These are phyloP conservation scores for Kwoniella bestiolae DNA, from an alignment of 768 basidiomycete species.

Conservation along the genomic window DNA sequence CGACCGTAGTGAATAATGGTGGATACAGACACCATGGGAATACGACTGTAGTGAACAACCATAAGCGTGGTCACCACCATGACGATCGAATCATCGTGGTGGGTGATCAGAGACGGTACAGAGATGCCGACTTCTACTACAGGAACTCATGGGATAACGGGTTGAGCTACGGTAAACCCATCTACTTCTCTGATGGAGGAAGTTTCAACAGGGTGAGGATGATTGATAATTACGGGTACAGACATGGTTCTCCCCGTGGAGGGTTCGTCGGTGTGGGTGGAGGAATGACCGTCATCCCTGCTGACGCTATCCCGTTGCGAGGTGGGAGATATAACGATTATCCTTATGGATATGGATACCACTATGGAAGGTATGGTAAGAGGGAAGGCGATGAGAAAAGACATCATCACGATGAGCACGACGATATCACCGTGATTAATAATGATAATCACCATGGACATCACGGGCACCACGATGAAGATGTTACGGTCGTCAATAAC, in stretches of 20 bases:
- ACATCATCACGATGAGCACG: constrained; percentile 10
- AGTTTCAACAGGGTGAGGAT: constrained; percentile 23
- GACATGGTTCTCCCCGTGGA: neutral
- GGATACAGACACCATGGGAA: constrained; percentile 8
- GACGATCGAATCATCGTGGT: constrained; percentile 23
- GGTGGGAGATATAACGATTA: constrained; percentile 3
- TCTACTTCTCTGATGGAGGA: constrained; percentile 27
- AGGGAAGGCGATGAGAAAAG: neutral
- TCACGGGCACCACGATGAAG: constrained; percentile 11
- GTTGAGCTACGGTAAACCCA: constrained; percentile 21
- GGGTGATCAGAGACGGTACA: constrained; percentile 21
- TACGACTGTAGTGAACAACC: constrained; percentile 18
- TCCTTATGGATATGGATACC: constrained; percentile 10
- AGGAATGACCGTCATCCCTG: neutral
- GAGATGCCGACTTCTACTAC: constrained; percentile 29
- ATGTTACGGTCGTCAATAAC: constrained; percentile 19
- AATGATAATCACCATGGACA: constrained; percentile 10
- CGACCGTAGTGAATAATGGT: constrained; percentile 6
- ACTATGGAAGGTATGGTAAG: constrained; percentile 9
- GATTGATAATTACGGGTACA: constrained; percentile 2
- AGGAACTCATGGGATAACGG: constrained; percentile 18
- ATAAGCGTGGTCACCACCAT: constrained; percentile 25
- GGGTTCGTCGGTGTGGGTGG: no score
- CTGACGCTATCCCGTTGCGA: constrained; percentile 8
- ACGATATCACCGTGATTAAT: constrained; percentile 19